Evolutionary conservation across 2,329 filamentous ascomycete species (phyloP), one percentile per base, ranked within the genome.

Genomic region (Sporothrix protearum): DNA sequence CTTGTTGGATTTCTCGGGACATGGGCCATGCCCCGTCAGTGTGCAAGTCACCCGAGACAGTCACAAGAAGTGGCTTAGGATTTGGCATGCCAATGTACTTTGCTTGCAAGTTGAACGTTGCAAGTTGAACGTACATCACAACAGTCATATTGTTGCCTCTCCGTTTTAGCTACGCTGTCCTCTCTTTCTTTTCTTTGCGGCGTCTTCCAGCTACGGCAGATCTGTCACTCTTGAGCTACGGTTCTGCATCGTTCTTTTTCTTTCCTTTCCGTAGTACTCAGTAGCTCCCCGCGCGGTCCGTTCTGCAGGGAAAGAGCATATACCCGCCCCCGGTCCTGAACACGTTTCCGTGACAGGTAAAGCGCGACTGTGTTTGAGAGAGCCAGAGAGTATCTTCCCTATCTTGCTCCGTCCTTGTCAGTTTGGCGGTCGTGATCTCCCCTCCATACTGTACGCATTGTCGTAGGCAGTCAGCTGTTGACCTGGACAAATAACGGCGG

Each of bases 241-340:
- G 14, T 63, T 70, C 68, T 70, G 25, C 55, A 47, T 69, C 25
- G 51, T 51, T 70, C 68, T 47, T 69, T 47, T 28, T 19, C 6
- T 22, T 61, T 36, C 45, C 25, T 49, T 59, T 10, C 39, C 42
- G 12, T n/a, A n/a, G n/a, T n/a, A n/a, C n/a, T n/a, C n/a, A 22
- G 7, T n/a, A 42, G 22, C 10, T 68, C 33, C 49, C 33, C 49
- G 36, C n/a, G 36, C 36, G 8, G 59, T 16, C 57, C n/a, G 36
- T 45, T 28, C 12, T 64, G 28, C 42, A 12, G 19, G 36, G 22
- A 64, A 64, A 59, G 51, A 47, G 33, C 30, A 28, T 7, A 53
- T 53, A 57, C 33, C 66, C 66, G 49, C 66, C 49, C 5, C 36
- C 33, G n/a, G 36, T 12, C 39, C 36, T 64, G 10, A 28, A 53